phyloP scores from a whole-genome alignment of 140 eudicot species.

The Anethum foeniculum region DNA sequence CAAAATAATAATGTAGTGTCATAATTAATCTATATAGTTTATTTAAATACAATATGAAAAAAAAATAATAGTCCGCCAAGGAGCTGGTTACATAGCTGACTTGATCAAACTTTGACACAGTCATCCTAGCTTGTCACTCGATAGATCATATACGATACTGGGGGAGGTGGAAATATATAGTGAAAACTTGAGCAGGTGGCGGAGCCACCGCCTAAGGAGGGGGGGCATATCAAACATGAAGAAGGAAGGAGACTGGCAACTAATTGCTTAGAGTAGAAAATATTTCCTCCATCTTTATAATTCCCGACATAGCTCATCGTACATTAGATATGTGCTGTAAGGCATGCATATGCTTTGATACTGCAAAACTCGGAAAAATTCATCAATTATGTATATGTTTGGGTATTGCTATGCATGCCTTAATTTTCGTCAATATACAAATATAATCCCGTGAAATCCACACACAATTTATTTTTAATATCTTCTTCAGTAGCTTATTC shows the following conservation, averaged over 20 bases:
- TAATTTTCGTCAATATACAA: no score
- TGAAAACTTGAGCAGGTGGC: not conserved
- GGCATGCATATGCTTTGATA: not conserved
- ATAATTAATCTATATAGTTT: no score
- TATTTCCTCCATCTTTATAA: not conserved
- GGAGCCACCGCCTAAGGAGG: not conserved
- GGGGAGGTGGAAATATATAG: not conserved
- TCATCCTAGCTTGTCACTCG: not conserved
- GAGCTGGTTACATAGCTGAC: not conserved
- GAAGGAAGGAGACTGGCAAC: not conserved
- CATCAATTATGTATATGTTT: no score
- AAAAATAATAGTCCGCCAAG: not conserved
- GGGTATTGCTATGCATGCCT: no score
- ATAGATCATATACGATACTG: not conserved
- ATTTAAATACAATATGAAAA: no score
- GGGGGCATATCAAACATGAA: not conserved
- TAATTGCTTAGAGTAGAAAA: not conserved
- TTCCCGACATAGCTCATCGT: constrained; percentile 1
- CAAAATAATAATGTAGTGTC: not conserved
- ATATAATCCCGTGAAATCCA: no score
- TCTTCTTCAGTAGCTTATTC: no score
- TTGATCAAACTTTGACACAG: not conserved
- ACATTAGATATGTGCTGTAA: not conserved
- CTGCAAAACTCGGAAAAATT: not conserved
- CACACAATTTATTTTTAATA: no score